phyloP scores from a whole-genome alignment of 2,329 filamentous ascomycete species.

The Chaetomiaceae sp. region DNA sequence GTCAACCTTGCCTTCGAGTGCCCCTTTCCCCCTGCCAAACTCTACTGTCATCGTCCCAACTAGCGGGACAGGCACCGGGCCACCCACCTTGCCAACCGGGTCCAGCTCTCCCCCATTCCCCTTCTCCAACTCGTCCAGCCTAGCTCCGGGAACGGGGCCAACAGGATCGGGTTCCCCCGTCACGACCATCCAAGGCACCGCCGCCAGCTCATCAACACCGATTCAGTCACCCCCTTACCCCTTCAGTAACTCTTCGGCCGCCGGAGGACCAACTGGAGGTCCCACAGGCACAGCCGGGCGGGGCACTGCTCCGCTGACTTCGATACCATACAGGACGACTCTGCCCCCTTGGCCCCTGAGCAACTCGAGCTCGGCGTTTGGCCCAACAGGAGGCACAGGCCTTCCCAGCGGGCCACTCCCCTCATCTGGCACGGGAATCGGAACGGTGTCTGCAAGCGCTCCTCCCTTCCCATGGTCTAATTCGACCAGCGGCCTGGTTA shows the following conservation, averaged over 20 bases:
- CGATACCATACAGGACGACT: background rate
- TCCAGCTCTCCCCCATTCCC: conserved; percentile 8
- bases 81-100: background rate
- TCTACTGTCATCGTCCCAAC: no score
- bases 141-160: background rate
- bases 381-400: conserved; percentile 4
- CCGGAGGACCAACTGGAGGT: background rate
- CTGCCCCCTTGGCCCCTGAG: conserved; percentile 8
- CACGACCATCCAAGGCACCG: background rate
- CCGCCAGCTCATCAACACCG: background rate
- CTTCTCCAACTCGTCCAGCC: conserved; percentile 6
- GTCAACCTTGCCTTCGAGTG: background rate
- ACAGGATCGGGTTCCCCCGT: background rate
- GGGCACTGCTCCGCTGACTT: background rate
- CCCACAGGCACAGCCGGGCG: background rate
- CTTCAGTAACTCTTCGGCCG: conserved; percentile 8
- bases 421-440: conserved; percentile 1
- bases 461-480: conserved; percentile 15
- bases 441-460: background rate
- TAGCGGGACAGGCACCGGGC: background rate
- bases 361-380: conserved; percentile 4
- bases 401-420: background rate
- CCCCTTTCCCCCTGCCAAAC: conserved; percentile 11
- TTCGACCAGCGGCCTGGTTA: conserved; percentile 1
- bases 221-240: conserved; percentile 4